These are phyloP conservation scores for Pezicula carpinea DNA, from an alignment of 2,329 filamentous ascomycete species.

Conservation along the genomic window DNA sequence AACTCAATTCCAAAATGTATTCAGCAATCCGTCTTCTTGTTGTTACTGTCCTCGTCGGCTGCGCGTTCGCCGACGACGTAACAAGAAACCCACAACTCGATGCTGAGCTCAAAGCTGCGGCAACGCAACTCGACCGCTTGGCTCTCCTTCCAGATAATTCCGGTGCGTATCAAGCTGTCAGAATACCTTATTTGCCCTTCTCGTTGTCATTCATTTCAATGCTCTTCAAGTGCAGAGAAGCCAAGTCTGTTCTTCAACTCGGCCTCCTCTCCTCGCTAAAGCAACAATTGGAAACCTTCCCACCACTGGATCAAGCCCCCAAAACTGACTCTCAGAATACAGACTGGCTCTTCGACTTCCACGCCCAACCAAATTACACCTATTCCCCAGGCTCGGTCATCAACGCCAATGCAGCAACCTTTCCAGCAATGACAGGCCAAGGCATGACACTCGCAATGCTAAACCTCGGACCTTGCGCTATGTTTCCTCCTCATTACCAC, in stretches of 20 bases:
- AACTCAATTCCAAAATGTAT: no score
- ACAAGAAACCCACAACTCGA: constrained; percentile 35
- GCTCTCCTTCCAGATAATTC: constrained; percentile 33
- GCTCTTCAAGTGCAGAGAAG: no score
- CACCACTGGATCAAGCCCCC: no score
- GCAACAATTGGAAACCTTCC: no score
- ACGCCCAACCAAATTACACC: constrained; percentile 34
- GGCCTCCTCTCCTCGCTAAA: no score
- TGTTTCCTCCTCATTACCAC: constrained; percentile 46
- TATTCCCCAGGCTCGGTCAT: constrained; percentile 42
- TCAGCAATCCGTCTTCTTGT: no score
- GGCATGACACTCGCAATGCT: constrained; percentile 43
- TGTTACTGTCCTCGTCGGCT: no score
- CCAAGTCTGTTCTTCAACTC: no score
- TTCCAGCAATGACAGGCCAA: constrained; percentile 41
- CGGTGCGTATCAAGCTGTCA: no score
- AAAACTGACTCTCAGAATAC: neutral
- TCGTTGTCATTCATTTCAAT: no score
- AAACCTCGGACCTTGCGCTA: constrained; percentile 45
- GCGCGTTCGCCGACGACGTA: constrained; percentile 35
- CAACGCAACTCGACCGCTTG: constrained; percentile 41
- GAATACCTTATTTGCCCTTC: no score
- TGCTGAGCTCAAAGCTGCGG: constrained; percentile 33
- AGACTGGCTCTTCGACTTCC: constrained; percentile 47
- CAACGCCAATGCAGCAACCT: constrained; percentile 47